phyloP scores from a whole-genome alignment of 2,329 filamentous ascomycete genomes.

The Myriosclerotinia scirpicola region DNA sequence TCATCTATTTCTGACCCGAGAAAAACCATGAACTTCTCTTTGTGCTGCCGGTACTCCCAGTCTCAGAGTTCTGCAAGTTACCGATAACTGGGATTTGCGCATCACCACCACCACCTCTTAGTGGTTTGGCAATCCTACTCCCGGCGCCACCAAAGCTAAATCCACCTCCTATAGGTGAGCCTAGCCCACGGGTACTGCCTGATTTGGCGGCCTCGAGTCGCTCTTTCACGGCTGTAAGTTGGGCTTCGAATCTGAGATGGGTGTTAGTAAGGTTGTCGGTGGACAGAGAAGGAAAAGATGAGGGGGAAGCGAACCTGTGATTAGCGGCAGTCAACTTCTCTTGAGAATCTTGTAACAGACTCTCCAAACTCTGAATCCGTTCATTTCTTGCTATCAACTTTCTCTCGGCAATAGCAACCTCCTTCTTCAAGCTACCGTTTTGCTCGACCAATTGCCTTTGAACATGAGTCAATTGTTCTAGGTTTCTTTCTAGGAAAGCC shows the following conservation, averaged over 20 bases:
- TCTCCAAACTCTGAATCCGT: slow-evolving; percentile 91
- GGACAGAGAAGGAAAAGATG: neutral
- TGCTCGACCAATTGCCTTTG: slow-evolving; percentile 98
- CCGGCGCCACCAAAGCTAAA: slow-evolving; percentile 70
- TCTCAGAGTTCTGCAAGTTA: slow-evolving; percentile 56
- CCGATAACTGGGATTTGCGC: slow-evolving; percentile 55
- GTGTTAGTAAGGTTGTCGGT: slow-evolving; percentile 28
- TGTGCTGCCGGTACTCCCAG: slow-evolving; percentile 30
- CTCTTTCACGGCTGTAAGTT: slow-evolving; percentile 96
- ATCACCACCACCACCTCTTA: slow-evolving; percentile 57
- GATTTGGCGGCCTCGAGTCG: slow-evolving; percentile 93
- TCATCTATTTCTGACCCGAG: slow-evolving; percentile 40
- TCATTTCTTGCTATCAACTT: slow-evolving; percentile 97
- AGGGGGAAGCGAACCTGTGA: slow-evolving; percentile 71
- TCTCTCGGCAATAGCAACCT: slow-evolving; percentile 96
- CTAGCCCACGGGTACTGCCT: slow-evolving; percentile 82
- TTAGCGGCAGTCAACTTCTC: slow-evolving; percentile 97
- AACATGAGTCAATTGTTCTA: slow-evolving; percentile 96
- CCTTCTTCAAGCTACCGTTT: slow-evolving; percentile 96
- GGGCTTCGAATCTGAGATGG: slow-evolving; percentile 79
- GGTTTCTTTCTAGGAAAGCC: slow-evolving; percentile 96
- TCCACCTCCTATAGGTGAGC: slow-evolving; percentile 61
- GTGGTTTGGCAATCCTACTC: slow-evolving; percentile 68
- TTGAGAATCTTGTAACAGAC: slow-evolving; percentile 90
- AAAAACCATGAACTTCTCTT: slow-evolving; percentile 42